Base-by-base conservation (phyloP, 805 yeast species). In the Isabelozyma pseudorhagii region DNA sequence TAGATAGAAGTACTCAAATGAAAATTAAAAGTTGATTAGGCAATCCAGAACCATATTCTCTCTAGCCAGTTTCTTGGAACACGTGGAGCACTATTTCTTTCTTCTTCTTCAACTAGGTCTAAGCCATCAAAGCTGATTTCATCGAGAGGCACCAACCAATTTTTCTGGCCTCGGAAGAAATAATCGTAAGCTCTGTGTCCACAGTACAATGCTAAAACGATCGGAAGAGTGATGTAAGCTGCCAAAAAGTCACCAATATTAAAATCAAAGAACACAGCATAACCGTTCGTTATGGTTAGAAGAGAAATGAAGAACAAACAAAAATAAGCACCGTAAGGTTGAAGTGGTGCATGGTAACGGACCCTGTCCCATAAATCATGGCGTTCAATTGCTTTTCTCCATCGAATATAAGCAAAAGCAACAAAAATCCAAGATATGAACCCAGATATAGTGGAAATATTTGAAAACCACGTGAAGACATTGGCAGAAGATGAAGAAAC, bases 271-370 rank as follows among this genome's bases (percentile, higher is more conserved):
- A 86, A 85, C 5, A 81, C 85, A 3, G 79, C 84, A 61, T 83
- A 87, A 49, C 92, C 92, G 57, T 87, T 86, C n/a, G 91, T 85
- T 43, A 87, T 46, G 29, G 84, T 69, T 46, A 87, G 59, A n/a
- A 87, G 29, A 5, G 74, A 50, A 49, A 84, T 75, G 52, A 83
- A 63, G 39, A 71, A 55, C 34, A 84, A 65, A 6, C 81, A 77
- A 51, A 78, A 78, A 60, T 79, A 84, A 4, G 86, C 77, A 45
- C 84, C 79, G 54, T 69, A 78, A 40, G 87, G 84, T 65, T 82
- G 87, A 25, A 78, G 67, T 28, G 69, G 66, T 1, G 88, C 78
- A 56, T 67, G 78, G 72, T 72, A 85, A 8, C 89, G 81, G 34
- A 82, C 73, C 60, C 87, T 77, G 46, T 81, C 83, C 50, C 68